Evolutionary conservation across 345 rosid species (phyloP), one percentile per base, ranked within the genome.

Genomic region (Populus pruinosa): DNA sequence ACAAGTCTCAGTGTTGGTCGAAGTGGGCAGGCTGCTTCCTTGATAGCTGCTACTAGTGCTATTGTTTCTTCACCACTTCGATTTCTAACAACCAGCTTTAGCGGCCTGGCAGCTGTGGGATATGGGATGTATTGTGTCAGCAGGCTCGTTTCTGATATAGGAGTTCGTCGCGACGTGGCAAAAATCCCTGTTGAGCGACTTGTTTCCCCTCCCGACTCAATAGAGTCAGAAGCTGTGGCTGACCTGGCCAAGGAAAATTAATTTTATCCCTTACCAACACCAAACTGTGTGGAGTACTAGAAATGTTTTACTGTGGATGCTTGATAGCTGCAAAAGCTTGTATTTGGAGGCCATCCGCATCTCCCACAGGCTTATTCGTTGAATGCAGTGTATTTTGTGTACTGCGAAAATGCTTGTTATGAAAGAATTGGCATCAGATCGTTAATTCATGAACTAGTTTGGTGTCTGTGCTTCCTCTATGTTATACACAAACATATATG

Each of bases 21-120:
- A 29, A 91, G 94, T 53, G 97, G 98, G 16, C 97, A 93, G 80
- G 94, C 92, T 5, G 82, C 87, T 20, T 83, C 91, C 18, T 76
- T 91, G 31, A 14, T 85, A 56, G 95, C 97, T 6, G 89, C 89
- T 35, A 76, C 80, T 25, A 83, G 86, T 59, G 77, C 87, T 70
- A 9, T 85, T 12, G 27, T 87, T 67, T 84, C 91, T 62, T 77
- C 92, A 0, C 88, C 98, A 0, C 76, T 93, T 50, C 70, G 90
- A 33, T 86, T 2, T 74, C 81, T 89, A 33, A 87, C 89, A 0
- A 83, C 93, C 12, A 91, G 98, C 80, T n/a, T 86, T 67, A 72
- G 83, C 72, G 93, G 93, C 55, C 35, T 88, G 70, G 84, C 95
- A 41, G 89, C 71, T 23, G 97, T 89, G 13, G 78, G 85, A 35